Conservation (phyloP, 306 rosid genomes). For the Quercus bicolor region DNA sequence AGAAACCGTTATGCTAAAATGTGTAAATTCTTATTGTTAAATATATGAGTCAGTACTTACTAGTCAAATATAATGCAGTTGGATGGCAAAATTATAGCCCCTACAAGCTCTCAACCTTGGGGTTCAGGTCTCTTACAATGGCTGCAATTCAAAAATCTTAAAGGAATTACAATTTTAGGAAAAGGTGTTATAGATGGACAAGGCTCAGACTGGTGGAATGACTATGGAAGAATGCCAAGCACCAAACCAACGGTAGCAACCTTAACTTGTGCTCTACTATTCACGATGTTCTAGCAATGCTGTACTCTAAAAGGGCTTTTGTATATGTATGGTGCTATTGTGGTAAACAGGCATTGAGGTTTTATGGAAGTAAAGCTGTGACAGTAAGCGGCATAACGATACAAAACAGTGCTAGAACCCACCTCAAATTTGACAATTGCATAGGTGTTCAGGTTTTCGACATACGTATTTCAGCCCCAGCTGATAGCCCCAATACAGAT, state of each 20-base stretch:
- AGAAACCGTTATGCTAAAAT: background rate
- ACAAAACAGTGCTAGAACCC: constrained; percentile 58
- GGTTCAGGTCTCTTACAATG: constrained; percentile 65
- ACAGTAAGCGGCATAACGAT: constrained; percentile 63
- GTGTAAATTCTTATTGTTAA: background rate
- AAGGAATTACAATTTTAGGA: constrained; percentile 48
- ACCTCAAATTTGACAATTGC: constrained; percentile 64
- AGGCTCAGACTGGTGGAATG: constrained; percentile 75
- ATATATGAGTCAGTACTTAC: background rate
- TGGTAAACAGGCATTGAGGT: constrained; percentile 52
- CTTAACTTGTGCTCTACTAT: background rate
- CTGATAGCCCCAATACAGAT: constrained; percentile 74
- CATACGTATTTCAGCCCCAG: constrained; percentile 52
- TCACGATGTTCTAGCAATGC: background rate
- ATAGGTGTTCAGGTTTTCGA: constrained; percentile 51
- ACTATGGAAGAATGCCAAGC: constrained; percentile 34
- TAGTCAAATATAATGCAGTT: constrained; percentile 32
- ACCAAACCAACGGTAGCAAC: constrained; percentile 61
- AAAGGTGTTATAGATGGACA: constrained; percentile 77
- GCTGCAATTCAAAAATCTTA: constrained; percentile 60
- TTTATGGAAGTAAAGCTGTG: constrained; percentile 62
- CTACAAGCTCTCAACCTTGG: constrained; percentile 54
- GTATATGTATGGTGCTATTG: background rate
- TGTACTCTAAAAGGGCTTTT: background rate
- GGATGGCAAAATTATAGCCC: constrained; percentile 72